A percentile compares a stretch with the other conserved stretches of the same genome.
phyloP scores from a whole-genome alignment of 2,329 filamentous ascomycete species.

The Pseudopyrenochaeta lycopersici region DNA sequence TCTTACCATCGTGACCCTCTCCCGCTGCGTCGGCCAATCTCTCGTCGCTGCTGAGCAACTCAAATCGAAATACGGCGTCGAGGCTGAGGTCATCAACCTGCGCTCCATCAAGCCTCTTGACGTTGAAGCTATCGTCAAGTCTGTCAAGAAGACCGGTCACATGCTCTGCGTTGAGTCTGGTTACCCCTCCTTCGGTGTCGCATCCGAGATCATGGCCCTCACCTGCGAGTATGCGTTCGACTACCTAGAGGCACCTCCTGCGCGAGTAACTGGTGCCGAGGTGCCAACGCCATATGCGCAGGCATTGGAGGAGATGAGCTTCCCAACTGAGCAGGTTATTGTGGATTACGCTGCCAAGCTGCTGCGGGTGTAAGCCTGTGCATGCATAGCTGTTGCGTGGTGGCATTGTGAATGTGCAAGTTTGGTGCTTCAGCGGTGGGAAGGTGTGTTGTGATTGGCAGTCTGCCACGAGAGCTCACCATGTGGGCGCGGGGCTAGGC shows the following conservation, averaged over 20 bases:
- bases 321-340: conserved; percentile 90
- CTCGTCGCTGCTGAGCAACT: conserved; percentile 87
- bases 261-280: conserved; percentile 94
- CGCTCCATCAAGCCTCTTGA: conserved; percentile 97
- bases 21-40: conserved; percentile 93
- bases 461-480: background rate
- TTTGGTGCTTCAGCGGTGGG: conserved; percentile 1
- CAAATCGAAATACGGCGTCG: conserved; percentile 95
- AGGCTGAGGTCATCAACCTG: conserved; percentile 97
- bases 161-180: conserved; percentile 93
- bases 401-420: too few relatives aligned
- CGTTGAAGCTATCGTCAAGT: conserved; percentile 93
- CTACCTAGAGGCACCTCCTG: conserved; percentile 92
- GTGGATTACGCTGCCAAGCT: conserved; percentile 89
- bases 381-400: too few relatives aligned
- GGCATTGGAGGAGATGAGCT: conserved; percentile 92
- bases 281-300: conserved; percentile 95
- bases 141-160: conserved; percentile 97
- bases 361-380: conserved; percentile 70
- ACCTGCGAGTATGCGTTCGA: conserved; percentile 99
- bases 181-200: conserved; percentile 94
- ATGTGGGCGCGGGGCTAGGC: too few relatives aligned
- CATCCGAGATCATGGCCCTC: conserved; percentile 90
- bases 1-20: conserved; percentile 92
- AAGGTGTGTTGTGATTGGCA: background rate